Evolutionary conservation across 495 filamentous ascomycete species (phyloP), one percentile per base, ranked within the genome.

Genomic region (Penicillium arizonense): DNA sequence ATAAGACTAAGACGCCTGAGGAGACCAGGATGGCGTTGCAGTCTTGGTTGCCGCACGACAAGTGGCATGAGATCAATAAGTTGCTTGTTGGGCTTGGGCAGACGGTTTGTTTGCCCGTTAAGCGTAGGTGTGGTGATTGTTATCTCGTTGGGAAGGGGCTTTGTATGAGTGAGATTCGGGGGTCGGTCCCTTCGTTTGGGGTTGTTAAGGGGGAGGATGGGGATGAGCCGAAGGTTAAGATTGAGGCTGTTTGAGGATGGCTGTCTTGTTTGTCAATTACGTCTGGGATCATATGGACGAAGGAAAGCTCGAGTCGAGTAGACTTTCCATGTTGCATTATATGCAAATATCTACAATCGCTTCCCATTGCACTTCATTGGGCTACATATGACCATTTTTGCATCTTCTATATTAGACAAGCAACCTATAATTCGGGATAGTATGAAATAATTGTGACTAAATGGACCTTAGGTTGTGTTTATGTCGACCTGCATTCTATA

Each of bases 11-110:
- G 57, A 87, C 71, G 7, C 93, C 93, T 0, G 93, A 97, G 73
- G 89, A 91, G 59, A 97, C 94, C 24, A 79, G 94, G 32, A 63
- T 73, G 35, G 82, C 85, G 32, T 69, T 98, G 52, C 80, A 97
- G 77, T 74, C 76, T 1, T 97, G 93, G 91, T 71, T 97, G 54
- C 92, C 93, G 7, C 77, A 71, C 54, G 91, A 96, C 20, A 84
- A 82, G 63, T 96, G 94, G 93, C 89, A 91, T 70, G 91, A 95
- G 70, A 96, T 97, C 63, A 97, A 97, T 64, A 85, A 88, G 72
- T 69, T 97, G 67, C 77, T 97, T 44, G 93, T 97, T 38, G 93
- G 93, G 1, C 80, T 96, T 53, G 93, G 93, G 3, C 93, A 96
- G 81, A 87, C 85, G 8, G 84, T 92, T 4, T 96, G 94, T 71